These are phyloP conservation scores for Cucurbitaria berberidis DNA, from an alignment of 2,329 filamentous ascomycete genomes.

Conservation along the genomic window DNA sequence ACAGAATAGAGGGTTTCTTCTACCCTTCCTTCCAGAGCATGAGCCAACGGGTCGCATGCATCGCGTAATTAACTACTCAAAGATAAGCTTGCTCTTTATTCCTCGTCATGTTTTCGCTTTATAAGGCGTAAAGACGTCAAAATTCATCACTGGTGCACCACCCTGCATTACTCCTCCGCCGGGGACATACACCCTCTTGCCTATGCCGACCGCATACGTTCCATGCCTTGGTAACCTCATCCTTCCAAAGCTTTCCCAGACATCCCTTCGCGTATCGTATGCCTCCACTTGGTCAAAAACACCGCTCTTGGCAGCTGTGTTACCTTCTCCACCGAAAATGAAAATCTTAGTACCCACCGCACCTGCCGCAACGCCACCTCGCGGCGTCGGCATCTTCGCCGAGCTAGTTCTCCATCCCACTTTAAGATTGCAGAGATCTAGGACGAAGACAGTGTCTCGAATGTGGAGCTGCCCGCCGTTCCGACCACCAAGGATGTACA, in stretches of 20 bases:
- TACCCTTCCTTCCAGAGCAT: too few species aligned
- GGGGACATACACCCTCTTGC: constrained; percentile 29
- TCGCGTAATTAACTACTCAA: too few species aligned
- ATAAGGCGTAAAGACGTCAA: constrained; percentile 23
- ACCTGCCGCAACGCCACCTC: constrained; percentile 30
- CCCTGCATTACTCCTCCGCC: constrained; percentile 28
- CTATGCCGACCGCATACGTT: constrained; percentile 28
- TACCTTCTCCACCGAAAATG: constrained; percentile 37
- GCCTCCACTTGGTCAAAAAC: constrained; percentile 30
- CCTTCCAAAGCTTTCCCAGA: constrained; percentile 19
- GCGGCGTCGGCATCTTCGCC: constrained; percentile 29
- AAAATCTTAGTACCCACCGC: constrained; percentile 28
- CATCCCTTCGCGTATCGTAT: constrained; percentile 24
- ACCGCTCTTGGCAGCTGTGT: constrained; percentile 14
- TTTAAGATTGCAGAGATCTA: constrained; percentile 29
- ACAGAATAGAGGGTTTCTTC: too few species aligned
- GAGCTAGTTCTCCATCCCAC: constrained; percentile 23
- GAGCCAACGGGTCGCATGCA: too few species aligned
- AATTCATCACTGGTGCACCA: constrained; percentile 19
- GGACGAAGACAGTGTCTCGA: constrained; percentile 27
- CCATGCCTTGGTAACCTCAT: constrained; percentile 39
- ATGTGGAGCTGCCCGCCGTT: constrained; percentile 17
- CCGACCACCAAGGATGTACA: constrained; percentile 37
- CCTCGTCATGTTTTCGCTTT: neutral
- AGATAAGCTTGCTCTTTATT: too few species aligned